Evolutionary conservation across 108 stramenopile species (phyloP).

Genomic region (Nannochloropsis granulata): DNA sequence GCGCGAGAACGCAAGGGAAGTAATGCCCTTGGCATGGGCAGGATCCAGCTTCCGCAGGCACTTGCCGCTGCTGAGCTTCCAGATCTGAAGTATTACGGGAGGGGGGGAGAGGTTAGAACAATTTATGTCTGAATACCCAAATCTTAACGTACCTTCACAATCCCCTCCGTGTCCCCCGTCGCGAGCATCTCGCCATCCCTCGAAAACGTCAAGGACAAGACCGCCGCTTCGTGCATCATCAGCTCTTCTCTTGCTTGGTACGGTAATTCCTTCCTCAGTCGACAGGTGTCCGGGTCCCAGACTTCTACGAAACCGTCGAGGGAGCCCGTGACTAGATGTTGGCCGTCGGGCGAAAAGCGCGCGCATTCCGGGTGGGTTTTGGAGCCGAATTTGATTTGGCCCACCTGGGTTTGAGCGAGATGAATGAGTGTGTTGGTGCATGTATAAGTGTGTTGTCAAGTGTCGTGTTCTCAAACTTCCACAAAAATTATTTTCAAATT

Average conservation of each 20-base stretch:
- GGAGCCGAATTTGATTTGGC: slow-evolving; percentile 64
- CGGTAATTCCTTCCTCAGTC: slow-evolving; percentile 31
- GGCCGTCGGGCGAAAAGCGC: slow-evolving; percentile 55
- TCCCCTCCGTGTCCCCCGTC: slow-evolving; percentile 53
- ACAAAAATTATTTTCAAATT: too few species aligned
- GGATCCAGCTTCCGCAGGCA: slow-evolving; percentile 51
- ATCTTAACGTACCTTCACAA: slow-evolving; percentile 35
- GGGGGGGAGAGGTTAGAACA: background rate
- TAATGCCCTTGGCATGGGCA: slow-evolving; percentile 19
- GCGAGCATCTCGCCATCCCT: slow-evolving; percentile 67
- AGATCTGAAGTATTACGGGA: slow-evolving; percentile 3
- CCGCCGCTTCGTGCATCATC: slow-evolving; percentile 63
- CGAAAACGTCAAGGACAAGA: slow-evolving; percentile 57
- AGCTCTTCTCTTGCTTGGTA: slow-evolving; percentile 60
- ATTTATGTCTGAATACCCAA: too few species aligned
- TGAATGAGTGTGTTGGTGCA: too few species aligned
- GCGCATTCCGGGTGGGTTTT: slow-evolving; percentile 53
- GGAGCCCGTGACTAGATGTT: slow-evolving; percentile 59
- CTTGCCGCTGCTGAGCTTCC: slow-evolving; percentile 57
- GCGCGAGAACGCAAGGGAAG: background rate
- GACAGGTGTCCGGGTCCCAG: slow-evolving; percentile 54
- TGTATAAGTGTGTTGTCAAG: too few species aligned
- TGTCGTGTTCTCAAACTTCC: too few species aligned
- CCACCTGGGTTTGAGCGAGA: background rate
- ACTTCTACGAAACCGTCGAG: slow-evolving; percentile 87